Evolutionary conservation across 2,329 filamentous ascomycete species (phyloP), one percentile per base, ranked within the genome.

Genomic region (Pseudocercospora fijiensis): DNA sequence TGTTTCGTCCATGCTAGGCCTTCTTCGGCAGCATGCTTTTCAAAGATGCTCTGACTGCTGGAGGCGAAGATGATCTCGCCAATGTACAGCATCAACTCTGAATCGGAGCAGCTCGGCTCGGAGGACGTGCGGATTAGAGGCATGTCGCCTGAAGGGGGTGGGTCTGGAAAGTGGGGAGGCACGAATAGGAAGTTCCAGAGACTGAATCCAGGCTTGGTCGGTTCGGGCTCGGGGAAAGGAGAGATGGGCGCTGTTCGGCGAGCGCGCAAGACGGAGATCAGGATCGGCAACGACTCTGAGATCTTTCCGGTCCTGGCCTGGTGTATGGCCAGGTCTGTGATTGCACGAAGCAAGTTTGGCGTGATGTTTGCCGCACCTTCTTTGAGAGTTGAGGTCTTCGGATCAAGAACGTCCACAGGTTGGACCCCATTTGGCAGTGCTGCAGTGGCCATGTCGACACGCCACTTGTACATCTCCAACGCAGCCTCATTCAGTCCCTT

Each of bases 1-100:
- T 96, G 91, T 61, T 92, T 86, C 0, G 94, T 96, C 94, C 94
- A 98, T 5, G 88, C 87, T 1, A 97, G 82, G 0, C 92, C 94
- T 65, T 90, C 88, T 57, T 64, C 58, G 2, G 51, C 13, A 16
- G 62, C 53, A 81, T 80, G 18, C 30, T 16, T 24, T 18, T 56
- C 53, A 24, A 37, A n/a, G 5, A 41, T 8, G 9, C 30, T 41
- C 76, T 80, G 18, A 9, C 41, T 56, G 30, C 55, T 74, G 68
- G 9, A 65, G 0, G 91, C 86, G 76, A 90, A 97, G 30, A 98
- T 84, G 58, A 98, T 96, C 79, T 98, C 94, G 63, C 94, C 94
- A 67, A 98, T 94, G 77, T 96, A 95, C 24, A 92, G 84, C 82
- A 92, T 92, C 13, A 97, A 79, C 0, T 87, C 91, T 2, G 92